Conservation (phyloP, 768 basidiomycete species). For the Psilocybe tampanensis region DNA sequence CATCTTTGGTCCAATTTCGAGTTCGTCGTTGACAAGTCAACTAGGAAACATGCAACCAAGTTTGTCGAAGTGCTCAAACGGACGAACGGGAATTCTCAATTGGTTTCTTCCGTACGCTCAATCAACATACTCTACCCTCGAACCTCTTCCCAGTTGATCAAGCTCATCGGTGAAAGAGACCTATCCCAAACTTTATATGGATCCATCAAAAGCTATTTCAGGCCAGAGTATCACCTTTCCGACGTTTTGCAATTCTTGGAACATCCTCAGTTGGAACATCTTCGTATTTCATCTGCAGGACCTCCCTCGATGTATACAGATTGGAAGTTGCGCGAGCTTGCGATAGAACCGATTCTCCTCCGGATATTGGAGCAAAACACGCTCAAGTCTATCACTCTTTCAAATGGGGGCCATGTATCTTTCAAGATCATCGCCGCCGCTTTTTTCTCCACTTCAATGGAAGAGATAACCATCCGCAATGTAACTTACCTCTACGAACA, state of each 20-base stretch:
- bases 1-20: not conserved
- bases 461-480: not conserved
- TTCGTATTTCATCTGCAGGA: not conserved
- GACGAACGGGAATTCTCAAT: not conserved
- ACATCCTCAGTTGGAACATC: not conserved
- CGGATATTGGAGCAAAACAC: not conserved
- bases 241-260: not conserved
- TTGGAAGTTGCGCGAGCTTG: not conserved
- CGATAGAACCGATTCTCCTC: not conserved
- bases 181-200: not conserved
- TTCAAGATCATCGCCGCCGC: not conserved
- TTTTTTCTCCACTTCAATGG: not conserved
- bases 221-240: not conserved
- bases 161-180: not conserved
- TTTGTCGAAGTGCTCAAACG: not conserved
- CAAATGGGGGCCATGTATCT: not conserved
- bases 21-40: not conserved
- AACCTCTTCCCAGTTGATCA: not conserved
- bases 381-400: not conserved
- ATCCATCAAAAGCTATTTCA: not conserved
- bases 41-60: not conserved
- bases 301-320: not conserved
- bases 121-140: not conserved
- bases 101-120: not conserved
- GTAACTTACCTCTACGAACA: not conserved